Base-by-base conservation (phyloP, 2,329 filamentous ascomycete species). In the Chrysosporium keratinophilum region DNA sequence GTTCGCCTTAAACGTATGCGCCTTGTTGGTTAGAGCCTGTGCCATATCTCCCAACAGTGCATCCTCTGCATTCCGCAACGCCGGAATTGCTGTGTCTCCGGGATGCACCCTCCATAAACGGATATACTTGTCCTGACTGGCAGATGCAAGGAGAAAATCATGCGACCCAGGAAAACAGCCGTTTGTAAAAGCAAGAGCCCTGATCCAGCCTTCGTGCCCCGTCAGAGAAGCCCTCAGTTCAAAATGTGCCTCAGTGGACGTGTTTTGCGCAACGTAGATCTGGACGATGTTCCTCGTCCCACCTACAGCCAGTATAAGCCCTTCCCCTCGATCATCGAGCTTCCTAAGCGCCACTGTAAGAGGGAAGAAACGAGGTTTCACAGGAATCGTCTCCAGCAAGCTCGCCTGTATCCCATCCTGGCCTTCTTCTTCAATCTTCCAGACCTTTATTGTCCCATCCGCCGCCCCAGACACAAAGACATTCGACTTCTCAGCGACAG, bases 81-180 rank as follows among this genome's bases (percentile, higher is more conserved):
- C 73, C 0, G 76, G 71, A 1, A 83, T 82, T 1, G 86, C 71
- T 34, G 83, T 80, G 55, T 78, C 78, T 34, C 87, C 88, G 57
- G 79, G 75, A 59, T 87, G 86, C 35, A 98, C 73, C 55, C 90
- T 82, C 93, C 93, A 98, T 35, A 98, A 78, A 40, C 93, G 85
- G 56, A 97, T 84, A 64, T 97, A 98, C 71, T 95, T 96, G 70
- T 98, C 93, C 68, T 98, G 93, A 66, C 91, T 97, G 19, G 90
- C 90, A 10, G 91, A 97, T 0, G 91, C 88, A 17, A 98, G 78
- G 35, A 97, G 71, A 3, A 95, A 67, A 65, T 96, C 90, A 50
- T 80, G 79, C 0, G 73, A 68, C 37, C n/a, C 56, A n/a, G 56
- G 52, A 34, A 54, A n/a, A n/a, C 41, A 9, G 12, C 37, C 15